Conservation (phyloP, 306 rosid genomes). For the Vicia faba region DNA sequence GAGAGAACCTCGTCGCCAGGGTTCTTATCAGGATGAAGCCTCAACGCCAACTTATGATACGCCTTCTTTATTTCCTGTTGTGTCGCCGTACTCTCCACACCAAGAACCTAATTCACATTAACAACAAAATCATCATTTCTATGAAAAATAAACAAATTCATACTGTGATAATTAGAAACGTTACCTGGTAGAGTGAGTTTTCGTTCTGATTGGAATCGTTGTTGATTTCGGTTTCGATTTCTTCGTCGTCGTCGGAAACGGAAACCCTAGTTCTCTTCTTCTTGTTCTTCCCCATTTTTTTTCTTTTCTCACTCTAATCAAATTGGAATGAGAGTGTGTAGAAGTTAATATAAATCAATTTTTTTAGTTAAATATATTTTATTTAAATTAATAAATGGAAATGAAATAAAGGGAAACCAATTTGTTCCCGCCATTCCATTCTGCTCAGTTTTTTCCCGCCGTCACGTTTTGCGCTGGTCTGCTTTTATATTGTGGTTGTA, state of each 20-base stretch:
- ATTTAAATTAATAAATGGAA: background rate
- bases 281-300: constrained; percentile 62
- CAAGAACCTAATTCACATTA: constrained; percentile 38
- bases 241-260: constrained; percentile 41
- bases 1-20: constrained; percentile 73
- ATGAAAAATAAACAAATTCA: too few relatives aligned
- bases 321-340: background rate
- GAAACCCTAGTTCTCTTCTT: constrained; percentile 65
- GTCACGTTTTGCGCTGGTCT: background rate
- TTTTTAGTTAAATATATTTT: background rate
- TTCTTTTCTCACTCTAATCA: background rate
- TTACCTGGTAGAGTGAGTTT: constrained; percentile 66
- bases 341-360: constrained; percentile 5
- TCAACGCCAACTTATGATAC: constrained; percentile 79
- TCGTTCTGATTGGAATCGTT: constrained; percentile 23
- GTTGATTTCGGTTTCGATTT: constrained; percentile 30
- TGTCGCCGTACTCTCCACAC: constrained; percentile 70
- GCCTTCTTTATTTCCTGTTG: constrained; percentile 95
- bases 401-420: background rate
- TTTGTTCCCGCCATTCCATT: constrained; percentile 48
- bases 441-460: constrained; percentile 20
- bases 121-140: constrained; percentile 11
- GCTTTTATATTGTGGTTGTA: too few relatives aligned
- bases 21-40: constrained; percentile 92
- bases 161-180: background rate